phyloP scores from a whole-genome alignment of 2,329 filamentous ascomycete species.

The Pseudophaeomoniella oleicola region DNA sequence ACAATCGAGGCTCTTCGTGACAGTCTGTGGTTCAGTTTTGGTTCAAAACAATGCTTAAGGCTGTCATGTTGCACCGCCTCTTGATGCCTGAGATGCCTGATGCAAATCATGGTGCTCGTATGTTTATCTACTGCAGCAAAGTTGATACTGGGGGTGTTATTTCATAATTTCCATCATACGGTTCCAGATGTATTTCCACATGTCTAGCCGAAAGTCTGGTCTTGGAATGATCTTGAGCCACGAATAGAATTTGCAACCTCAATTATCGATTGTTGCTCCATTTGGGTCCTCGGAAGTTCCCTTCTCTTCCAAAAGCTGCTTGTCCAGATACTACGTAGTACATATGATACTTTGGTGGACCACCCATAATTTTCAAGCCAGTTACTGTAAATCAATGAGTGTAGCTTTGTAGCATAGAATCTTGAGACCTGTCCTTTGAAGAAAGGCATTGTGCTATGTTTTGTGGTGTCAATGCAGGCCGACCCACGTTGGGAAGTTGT shows the following conservation, averaged over 20 bases:
- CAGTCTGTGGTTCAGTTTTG: background rate
- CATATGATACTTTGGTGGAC: too few species aligned
- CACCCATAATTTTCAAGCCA: too few species aligned
- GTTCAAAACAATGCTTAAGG: background rate
- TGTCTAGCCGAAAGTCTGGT: background rate
- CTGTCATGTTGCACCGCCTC: background rate
- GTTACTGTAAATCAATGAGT: too few species aligned
- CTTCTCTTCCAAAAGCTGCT: too few species aligned
- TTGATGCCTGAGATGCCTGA: background rate
- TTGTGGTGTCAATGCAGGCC: too few species aligned
- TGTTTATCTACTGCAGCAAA: background rate
- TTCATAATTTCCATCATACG: background rate
- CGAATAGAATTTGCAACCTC: background rate
- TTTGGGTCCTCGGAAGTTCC: too few species aligned
- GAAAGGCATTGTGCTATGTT: too few species aligned
- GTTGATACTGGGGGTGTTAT: background rate
- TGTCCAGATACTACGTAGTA: too few species aligned
- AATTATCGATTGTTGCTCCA: background rate
- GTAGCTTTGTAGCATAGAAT: too few species aligned
- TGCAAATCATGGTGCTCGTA: background rate
- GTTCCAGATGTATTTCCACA: background rate
- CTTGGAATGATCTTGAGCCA: background rate
- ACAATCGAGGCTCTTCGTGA: background rate
- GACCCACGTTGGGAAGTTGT: too few species aligned
- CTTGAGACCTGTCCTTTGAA: too few species aligned